Conservation (phyloP, 257 asterid species). For the Knoxia roxburghii region DNA sequence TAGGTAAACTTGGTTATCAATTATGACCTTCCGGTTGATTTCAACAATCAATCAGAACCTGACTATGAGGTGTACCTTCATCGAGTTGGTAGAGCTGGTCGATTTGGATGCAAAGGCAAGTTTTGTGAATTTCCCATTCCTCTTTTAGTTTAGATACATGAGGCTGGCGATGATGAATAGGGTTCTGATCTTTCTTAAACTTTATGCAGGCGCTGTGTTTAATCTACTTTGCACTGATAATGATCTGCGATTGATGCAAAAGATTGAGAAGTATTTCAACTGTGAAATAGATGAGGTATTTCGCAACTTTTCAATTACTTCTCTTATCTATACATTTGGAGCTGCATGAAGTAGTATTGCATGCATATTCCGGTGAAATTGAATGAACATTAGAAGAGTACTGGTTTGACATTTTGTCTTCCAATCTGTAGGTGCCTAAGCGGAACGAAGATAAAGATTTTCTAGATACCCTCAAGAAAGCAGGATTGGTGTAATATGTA, state of each 20-base stretch:
- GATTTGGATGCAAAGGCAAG: constrained; percentile 95
- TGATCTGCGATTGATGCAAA: constrained; percentile 35
- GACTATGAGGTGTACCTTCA: constrained; percentile 88
- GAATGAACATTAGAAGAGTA: no score
- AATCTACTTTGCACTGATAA: constrained; percentile 34
- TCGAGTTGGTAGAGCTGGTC: constrained; percentile 96
- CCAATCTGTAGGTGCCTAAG: no score
- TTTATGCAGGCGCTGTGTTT: constrained; percentile 43
- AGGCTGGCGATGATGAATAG: no score
- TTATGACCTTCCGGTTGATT: constrained; percentile 67
- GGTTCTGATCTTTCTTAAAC: not conserved
- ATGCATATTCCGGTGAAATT: no score
- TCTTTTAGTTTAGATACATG: not conserved
- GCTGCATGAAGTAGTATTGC: no score
- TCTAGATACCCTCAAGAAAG: no score
- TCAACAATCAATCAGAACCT: constrained; percentile 43
- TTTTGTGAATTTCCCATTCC: not conserved
- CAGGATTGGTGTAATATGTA: no score
- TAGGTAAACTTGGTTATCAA: constrained; percentile 94
- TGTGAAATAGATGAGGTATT: constrained; percentile 40
- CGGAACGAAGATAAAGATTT: no score
- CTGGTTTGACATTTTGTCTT: no score
- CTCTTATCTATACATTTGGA: not conserved
- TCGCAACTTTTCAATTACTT: not conserved
- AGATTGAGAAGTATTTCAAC: constrained; percentile 57